These are phyloP conservation scores for Ophiostoma piceae DNA, from an alignment of 2,329 filamentous ascomycete genomes.

Conservation along the genomic window DNA sequence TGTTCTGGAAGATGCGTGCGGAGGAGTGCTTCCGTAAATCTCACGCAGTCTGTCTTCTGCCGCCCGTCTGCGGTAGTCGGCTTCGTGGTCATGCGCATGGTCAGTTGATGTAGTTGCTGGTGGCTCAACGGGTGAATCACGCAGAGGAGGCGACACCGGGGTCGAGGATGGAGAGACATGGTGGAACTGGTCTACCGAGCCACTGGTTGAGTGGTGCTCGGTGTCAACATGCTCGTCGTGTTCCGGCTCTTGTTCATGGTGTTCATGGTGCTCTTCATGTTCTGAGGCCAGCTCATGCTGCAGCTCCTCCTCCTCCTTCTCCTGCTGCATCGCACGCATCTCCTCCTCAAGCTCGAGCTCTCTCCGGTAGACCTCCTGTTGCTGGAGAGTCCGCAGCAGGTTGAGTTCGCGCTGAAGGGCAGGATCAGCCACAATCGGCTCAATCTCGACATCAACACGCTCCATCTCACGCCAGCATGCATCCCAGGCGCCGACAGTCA, in stretches of 20 bases:
- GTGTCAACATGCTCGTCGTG: slow-evolving; percentile 7
- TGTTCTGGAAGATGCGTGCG: slow-evolving; percentile 16
- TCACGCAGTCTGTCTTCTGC: slow-evolving; percentile 52
- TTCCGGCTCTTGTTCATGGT: background rate
- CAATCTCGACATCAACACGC: slow-evolving; percentile 89
- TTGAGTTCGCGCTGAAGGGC: slow-evolving; percentile 54
- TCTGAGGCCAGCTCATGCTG: background rate
- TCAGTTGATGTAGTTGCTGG: background rate
- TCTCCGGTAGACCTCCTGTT: slow-evolving; percentile 32
- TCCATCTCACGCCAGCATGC: slow-evolving; percentile 98
- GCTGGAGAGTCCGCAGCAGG: slow-evolving; percentile 39
- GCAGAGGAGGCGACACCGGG: background rate
- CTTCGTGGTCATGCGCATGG: background rate
- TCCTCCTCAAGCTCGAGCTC: slow-evolving; percentile 32
- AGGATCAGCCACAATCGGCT: slow-evolving; percentile 59
- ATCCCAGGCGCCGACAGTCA: slow-evolving; percentile 85
- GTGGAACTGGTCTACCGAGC: slow-evolving; percentile 21
- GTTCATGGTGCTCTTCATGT: background rate
- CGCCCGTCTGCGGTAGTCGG: slow-evolving; percentile 33
- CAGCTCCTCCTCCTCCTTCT: slow-evolving; percentile 26
- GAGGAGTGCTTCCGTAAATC: slow-evolving; percentile 44
- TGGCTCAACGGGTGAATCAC: slow-evolving; percentile 10
- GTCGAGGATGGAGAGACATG: slow-evolving; percentile 3
- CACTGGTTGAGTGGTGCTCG: slow-evolving; percentile 6
- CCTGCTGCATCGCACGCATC: slow-evolving; percentile 31